These are phyloP conservation scores for Ettlia oleoabundans DNA, from an alignment of 139 green algal genomes.

Conservation along the genomic window DNA sequence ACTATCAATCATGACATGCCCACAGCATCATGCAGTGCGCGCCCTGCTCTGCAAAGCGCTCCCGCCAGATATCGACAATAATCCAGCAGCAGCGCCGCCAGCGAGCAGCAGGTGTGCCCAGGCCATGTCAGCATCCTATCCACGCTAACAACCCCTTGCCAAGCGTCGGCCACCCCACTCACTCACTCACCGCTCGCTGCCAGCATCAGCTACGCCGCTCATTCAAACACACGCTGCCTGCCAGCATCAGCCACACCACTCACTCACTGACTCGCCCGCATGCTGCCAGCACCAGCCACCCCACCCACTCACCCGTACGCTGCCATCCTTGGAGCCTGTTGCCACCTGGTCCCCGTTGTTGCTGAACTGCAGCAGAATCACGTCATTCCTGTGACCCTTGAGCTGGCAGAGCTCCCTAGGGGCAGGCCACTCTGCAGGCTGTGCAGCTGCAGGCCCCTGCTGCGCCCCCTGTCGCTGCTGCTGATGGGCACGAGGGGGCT, in stretches of 20 bases:
- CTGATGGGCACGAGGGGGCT: neutral
- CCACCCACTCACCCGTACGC: conserved; percentile 59
- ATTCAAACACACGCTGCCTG: neutral
- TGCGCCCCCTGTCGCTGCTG: conserved; percentile 13
- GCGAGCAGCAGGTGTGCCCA: no score
- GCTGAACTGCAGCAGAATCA: conserved; percentile 75
- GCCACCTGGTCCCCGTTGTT: conserved; percentile 62
- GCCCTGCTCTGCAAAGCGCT: no score
- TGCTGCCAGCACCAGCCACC: neutral
- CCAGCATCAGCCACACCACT: no score
- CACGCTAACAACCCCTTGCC: no score
- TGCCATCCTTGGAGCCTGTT: conserved; percentile 76
- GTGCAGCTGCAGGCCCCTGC: neutral
- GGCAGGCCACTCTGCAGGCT: conserved; percentile 21
- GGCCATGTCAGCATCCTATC: no score
- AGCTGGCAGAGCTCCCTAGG: conserved; percentile 43
- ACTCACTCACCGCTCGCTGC: no score
- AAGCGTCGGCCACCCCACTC: no score
- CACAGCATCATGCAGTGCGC: neutral
- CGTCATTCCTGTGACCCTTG: conserved; percentile 69
- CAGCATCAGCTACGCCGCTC: neutral
- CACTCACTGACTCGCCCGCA: neutral
- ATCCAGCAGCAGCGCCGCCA: no score
- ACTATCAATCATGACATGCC: no score
- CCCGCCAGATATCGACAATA: no score